phyloP scores from a whole-genome alignment of 306 rosid genomes.

The Hippophae rhamnoides region DNA sequence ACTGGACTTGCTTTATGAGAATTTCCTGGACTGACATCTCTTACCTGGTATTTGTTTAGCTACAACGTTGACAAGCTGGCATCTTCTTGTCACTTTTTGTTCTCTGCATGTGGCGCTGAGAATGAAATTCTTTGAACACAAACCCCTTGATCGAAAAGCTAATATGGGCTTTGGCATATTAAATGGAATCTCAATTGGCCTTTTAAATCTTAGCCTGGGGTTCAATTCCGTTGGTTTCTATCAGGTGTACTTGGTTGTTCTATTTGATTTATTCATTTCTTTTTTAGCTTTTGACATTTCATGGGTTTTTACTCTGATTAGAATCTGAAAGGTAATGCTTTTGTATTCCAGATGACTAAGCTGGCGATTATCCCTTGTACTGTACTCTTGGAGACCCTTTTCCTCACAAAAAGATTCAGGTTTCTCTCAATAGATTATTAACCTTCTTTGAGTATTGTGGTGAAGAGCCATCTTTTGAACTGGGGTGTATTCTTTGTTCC shows the following conservation, averaged over 20 bases:
- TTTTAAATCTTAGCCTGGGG: slow-evolving; percentile 90
- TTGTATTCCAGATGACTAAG: slow-evolving; percentile 78
- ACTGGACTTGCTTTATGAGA: background rate
- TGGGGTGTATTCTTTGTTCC: slow-evolving; percentile 6
- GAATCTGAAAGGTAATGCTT: slow-evolving; percentile 23
- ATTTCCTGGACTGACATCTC: background rate
- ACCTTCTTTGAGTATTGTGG: slow-evolving; percentile 16
- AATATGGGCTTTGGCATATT: slow-evolving; percentile 89
- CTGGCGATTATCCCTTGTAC: slow-evolving; percentile 99
- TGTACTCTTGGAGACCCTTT: slow-evolving; percentile 89
- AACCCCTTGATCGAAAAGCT: slow-evolving; percentile 72
- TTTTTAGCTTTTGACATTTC: slow-evolving; percentile 14
- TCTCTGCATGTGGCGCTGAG: slow-evolving; percentile 81
- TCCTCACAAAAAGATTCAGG: slow-evolving; percentile 89
- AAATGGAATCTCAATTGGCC: slow-evolving; percentile 97
- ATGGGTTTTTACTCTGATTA: background rate
- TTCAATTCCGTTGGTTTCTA: slow-evolving; percentile 98
- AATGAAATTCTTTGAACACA: slow-evolving; percentile 89
- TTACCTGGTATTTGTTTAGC: slow-evolving; percentile 40
- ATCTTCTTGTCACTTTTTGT: slow-evolving; percentile 94
- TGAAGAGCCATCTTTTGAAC: background rate
- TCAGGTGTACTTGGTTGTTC: slow-evolving; percentile 46
- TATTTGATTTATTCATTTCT: slow-evolving; percentile 7
- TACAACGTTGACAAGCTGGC: slow-evolving; percentile 99
- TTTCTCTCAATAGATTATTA: slow-evolving; percentile 14